These are phyloP conservation scores for Phialemoniopsis sp. DNA, from an alignment of 2,329 filamentous ascomycete genomes.

Conservation along the genomic window DNA sequence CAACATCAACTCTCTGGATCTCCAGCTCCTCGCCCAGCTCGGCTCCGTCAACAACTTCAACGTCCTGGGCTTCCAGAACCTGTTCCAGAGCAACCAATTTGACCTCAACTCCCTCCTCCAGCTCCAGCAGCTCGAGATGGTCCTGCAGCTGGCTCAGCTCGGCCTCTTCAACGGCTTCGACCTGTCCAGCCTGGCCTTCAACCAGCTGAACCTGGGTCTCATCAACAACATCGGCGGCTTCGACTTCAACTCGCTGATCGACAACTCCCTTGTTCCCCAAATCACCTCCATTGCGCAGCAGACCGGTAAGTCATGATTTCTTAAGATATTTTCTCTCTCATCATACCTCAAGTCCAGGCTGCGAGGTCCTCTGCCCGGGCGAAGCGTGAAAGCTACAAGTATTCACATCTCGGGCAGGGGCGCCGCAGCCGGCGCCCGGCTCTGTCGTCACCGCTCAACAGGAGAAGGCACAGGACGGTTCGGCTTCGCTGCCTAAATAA, in stretches of 20 bases:
- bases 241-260: constrained; percentile 16
- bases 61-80: constrained; percentile 32
- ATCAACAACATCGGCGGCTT: constrained; percentile 19
- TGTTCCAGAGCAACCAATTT: constrained; percentile 19
- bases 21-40: constrained; percentile 35
- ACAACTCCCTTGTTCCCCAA: constrained; percentile 13
- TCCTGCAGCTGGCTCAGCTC: constrained; percentile 20
- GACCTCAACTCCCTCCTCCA: constrained; percentile 9
- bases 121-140: constrained; percentile 13
- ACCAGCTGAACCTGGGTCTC: constrained; percentile 13
- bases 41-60: constrained; percentile 41
- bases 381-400: no score
- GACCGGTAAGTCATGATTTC: constrained; percentile 2
- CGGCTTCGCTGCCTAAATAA: no score
- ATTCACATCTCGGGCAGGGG: no score
- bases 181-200: constrained; percentile 15
- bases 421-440: no score
- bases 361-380: no score
- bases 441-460: no score
- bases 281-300: constrained; percentile 11
- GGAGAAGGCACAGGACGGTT: no score
- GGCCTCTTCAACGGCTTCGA: constrained; percentile 21
- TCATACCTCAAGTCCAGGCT: no score
- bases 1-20: constrained; percentile 39
- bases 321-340: no score